phyloP scores from a whole-genome alignment of 345 rosid genomes.

The Hibiscus tridactylites region DNA sequence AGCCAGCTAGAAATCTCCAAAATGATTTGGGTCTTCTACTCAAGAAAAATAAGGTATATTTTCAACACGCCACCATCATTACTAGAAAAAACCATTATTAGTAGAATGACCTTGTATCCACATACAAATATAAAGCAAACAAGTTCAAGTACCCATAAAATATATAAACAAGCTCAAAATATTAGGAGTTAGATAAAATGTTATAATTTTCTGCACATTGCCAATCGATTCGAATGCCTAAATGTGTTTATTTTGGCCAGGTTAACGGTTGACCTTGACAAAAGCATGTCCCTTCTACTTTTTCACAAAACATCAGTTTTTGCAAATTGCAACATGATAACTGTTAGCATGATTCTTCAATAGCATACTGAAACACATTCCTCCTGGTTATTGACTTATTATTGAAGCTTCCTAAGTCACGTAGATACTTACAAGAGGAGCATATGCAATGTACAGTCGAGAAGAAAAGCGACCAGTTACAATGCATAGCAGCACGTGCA shows the following conservation, averaged over 20 bases:
- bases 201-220: not conserved
- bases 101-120: not conserved
- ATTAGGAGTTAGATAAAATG: not conserved
- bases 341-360: not conserved
- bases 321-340: not conserved
- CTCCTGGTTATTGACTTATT: slow-evolving; percentile 2
- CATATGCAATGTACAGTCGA: slow-evolving; percentile 54
- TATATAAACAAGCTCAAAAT: not conserved
- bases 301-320: not conserved
- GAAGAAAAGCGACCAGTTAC: slow-evolving; percentile 94
- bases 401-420: not conserved
- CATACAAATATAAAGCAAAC: not conserved
- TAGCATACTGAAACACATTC: not conserved
- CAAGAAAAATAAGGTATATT: not conserved
- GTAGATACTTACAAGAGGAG: slow-evolving; percentile 74
- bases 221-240: not conserved
- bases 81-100: not conserved
- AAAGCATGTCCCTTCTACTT: not conserved
- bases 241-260: not conserved
- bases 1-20: not conserved
- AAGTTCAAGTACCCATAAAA: not conserved
- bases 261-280: not conserved
- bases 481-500: slow-evolving; percentile 90
- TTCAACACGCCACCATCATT: not conserved
- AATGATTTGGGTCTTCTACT: not conserved